Evolutionary conservation across 208 protist species (phyloP), one percentile per base, ranked within the genome.

Genomic region (Acanthamoeba sp.): DNA sequence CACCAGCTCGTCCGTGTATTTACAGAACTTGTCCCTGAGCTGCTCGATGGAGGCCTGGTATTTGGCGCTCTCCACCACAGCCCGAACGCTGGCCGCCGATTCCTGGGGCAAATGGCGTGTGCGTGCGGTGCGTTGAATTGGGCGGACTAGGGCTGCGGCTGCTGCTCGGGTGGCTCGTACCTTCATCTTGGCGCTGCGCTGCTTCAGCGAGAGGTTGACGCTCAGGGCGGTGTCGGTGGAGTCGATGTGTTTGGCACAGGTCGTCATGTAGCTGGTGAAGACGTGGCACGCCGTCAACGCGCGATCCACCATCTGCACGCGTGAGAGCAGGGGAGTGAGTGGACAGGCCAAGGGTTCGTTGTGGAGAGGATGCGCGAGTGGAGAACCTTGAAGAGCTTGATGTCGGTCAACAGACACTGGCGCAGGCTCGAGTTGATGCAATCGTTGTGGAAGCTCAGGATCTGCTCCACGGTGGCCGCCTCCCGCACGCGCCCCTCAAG

Each of bases 391-490:
- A 89, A 55, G 80, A 89, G 80, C 50, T 64, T 55, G 52, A 66
- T 55, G 80, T 89, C 80, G 32, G 80, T 89, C 29, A 89, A 22
- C 12, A 89, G 36, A 48, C 80, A 89, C 80, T 62, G 80, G 29
- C 42, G 80, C 32, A 89, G 24, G 24, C 71, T 80, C 24, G 71
- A 80, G 40, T 80, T 80, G 71, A 80, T 80, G 29, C 80, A 89
- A 32, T 89, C 80, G 36, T 89, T 64, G 80, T 89, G 80, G 24
- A 89, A 64, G 36, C 52, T 89, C n/a, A 89, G 42, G 16, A 89
- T 64, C 32, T 89, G 48, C 52, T 89, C 80, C n/a, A 89, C 80
- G n/a, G 80, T 89, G 36, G 80, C 34, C 12, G 80, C 80, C 45
- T 89, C 80, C 0, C 80, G 42, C 24, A 89, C 52, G 18, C 52